phyloP scores from a whole-genome alignment of 139 green algal genomes.

The Limnomonas spitsbergensis region DNA sequence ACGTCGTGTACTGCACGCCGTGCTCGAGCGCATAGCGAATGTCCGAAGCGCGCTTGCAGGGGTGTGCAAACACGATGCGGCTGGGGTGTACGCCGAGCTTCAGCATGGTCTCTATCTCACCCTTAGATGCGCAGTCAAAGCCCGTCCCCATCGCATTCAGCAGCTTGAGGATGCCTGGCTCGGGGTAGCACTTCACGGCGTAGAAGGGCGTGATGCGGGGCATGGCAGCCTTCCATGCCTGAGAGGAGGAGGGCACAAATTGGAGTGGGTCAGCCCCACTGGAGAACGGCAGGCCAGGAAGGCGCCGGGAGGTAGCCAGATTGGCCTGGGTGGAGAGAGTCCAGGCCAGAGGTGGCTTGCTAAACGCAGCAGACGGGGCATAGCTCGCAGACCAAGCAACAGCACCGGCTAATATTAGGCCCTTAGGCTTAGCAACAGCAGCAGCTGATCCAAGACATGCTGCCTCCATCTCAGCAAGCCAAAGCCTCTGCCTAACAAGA shows the following conservation, averaged over 20 bases:
- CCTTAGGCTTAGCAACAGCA: slow-evolving; percentile 2
- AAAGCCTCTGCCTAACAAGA: too few species aligned
- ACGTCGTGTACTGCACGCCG: slow-evolving; percentile 73
- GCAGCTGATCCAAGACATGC: background rate
- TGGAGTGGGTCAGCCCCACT: background rate
- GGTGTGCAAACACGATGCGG: slow-evolving; percentile 91
- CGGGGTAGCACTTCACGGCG: slow-evolving; percentile 94
- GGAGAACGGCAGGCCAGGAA: slow-evolving; percentile 2
- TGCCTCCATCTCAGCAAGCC: too few species aligned
- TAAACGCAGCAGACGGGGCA: too few species aligned
- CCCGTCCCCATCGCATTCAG: slow-evolving; percentile 83
- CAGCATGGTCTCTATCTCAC: slow-evolving; percentile 82
- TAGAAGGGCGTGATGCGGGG: slow-evolving; percentile 90
- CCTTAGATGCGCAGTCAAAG: slow-evolving; percentile 92
- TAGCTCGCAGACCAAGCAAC: too few species aligned
- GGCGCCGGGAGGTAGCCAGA: background rate
- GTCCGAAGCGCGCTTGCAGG: slow-evolving; percentile 87
- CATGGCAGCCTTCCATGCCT: slow-evolving; percentile 75
- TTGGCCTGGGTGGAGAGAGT: background rate
- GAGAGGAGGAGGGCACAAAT: background rate
- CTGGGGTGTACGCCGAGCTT: slow-evolving; percentile 68
- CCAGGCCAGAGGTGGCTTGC: background rate
- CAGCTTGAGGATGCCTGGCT: slow-evolving; percentile 76
- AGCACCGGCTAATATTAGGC: too few species aligned
- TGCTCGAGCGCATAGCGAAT: slow-evolving; percentile 54